Base-by-base conservation (phyloP, 495 filamentous ascomycete genomes). In the Lasiosphaeris hirsuta region DNA sequence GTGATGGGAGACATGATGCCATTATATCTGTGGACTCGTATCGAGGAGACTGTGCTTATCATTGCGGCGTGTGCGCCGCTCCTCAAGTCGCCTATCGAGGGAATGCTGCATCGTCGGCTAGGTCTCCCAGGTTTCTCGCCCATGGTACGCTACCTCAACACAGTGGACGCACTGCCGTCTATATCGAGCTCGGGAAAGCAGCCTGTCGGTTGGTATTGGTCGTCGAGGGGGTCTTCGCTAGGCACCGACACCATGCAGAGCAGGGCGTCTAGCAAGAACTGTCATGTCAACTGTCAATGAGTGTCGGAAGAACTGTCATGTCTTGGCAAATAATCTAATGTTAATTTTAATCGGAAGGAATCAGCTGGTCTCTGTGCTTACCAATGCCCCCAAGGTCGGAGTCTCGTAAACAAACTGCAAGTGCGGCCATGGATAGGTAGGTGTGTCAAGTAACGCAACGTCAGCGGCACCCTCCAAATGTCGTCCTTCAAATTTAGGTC, bases 61-160 rank as follows among this genome's bases (percentile, higher is more conserved):
- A 42, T 49, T 10, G 54, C 42, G 13, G 54, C 54, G 36, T 57
- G 54, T 37, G 44, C 44, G 36, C 54, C 54, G 35, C 33, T 47
- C 11, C 42, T 57, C 40, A 57, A 57, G 45, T 34, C 11, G 15
- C 44, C 44, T 10, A 40, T 57, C 2, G 54, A 57, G 54, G 5
- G 54, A 1, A 10, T 43, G n/a, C 23, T 57, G 33, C 33, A 23
- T 0, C 17, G 54, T 30, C 10, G 30, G n/a, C 23, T 30, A 5
- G 23, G 23, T 30, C 23, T 30, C 23, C 23, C 23, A 5, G 2
- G 23, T 5, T 30, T 30, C 15, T 13, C 15, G 11, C 52, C 52
- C 13, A 34, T 5, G 10, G 40, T 18, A 11, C 23, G 52, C 13
- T 23, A 37, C 2, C 30, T 54, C 10, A 45, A 54, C 14, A 10